Conservation (phyloP, 2,329 filamentous ascomycete genomes). For the Hypoxylon sp. region DNA sequence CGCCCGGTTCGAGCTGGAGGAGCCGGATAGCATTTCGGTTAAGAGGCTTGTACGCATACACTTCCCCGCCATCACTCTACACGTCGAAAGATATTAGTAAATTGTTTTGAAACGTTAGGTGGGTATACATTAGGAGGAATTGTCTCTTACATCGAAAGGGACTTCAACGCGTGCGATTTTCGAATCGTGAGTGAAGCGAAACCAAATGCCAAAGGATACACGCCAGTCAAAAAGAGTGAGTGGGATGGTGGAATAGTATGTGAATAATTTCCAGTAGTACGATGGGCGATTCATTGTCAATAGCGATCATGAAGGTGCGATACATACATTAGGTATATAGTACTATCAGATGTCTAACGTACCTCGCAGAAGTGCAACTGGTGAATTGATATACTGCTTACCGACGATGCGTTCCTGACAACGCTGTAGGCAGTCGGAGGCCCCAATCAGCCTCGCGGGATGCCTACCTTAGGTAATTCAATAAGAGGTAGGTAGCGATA, state of each 20-base stretch:
- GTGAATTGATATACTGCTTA: too few relatives aligned
- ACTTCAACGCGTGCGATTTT: background rate
- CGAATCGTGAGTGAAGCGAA: background rate
- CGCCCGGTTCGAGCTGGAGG: background rate
- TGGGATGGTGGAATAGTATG: background rate
- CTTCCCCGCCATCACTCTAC: background rate
- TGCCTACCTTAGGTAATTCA: too few relatives aligned
- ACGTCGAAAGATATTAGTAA: background rate
- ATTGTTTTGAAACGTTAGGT: background rate
- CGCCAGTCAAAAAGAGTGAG: background rate
- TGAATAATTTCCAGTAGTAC: background rate
- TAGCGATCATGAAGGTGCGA: background rate
- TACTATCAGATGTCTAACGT: background rate
- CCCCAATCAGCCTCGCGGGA: too few relatives aligned
- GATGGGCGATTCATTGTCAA: background rate
- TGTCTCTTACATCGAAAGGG: background rate
- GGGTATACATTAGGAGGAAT: background rate
- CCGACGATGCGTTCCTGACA: too few relatives aligned
- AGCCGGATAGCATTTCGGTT: background rate
- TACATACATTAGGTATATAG: too few relatives aligned
- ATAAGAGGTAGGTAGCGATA: too few relatives aligned
- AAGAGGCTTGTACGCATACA: background rate
- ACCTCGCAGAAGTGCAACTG: background rate
- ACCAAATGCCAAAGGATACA: background rate
- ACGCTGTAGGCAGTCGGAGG: constrained; percentile 18